Percentiles rank a stretch among this genome's conserved stretches.
Evolutionary conservation across 345 rosid species (phyloP).

Genomic region (Lepidium sativum): DNA sequence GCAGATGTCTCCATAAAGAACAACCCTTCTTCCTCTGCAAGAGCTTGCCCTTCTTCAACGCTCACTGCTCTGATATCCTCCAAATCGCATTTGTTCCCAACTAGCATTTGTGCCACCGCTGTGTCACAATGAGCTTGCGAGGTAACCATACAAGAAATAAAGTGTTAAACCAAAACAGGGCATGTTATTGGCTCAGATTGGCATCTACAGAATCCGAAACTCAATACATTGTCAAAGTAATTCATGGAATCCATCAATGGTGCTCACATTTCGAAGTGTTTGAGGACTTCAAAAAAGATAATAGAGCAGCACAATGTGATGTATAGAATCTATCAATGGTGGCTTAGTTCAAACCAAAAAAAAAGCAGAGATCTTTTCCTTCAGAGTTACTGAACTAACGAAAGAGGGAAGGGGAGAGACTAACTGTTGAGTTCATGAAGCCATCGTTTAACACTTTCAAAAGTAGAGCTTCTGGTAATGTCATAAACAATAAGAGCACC

Average conservation of each 20-base stretch:
- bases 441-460: conserved; percentile 83
- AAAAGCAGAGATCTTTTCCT: neutral
- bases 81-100: conserved; percentile 89
- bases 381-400: neutral
- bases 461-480: conserved; percentile 60
- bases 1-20: conserved; percentile 98
- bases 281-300: neutral
- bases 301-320: neutral
- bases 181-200: neutral
- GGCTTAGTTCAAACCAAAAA: neutral
- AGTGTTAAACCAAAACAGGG: neutral
- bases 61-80: conserved; percentile 68
- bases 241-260: neutral
- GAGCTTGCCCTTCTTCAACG: conserved; percentile 61
- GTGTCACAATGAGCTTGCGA: conserved; percentile 81
- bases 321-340: neutral
- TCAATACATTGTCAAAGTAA: neutral
- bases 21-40: conserved; percentile 71
- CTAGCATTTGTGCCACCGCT: conserved; percentile 67
- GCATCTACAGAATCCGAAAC: no score
- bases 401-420: conserved; percentile 4
- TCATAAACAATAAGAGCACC: conserved; percentile 92
- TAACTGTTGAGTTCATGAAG: conserved; percentile 76
- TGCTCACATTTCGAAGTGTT: neutral
- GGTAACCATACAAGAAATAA: neutral